These are phyloP conservation scores for Penicillium samsonianum DNA, from an alignment of 495 filamentous ascomycete genomes.

Conservation along the genomic window DNA sequence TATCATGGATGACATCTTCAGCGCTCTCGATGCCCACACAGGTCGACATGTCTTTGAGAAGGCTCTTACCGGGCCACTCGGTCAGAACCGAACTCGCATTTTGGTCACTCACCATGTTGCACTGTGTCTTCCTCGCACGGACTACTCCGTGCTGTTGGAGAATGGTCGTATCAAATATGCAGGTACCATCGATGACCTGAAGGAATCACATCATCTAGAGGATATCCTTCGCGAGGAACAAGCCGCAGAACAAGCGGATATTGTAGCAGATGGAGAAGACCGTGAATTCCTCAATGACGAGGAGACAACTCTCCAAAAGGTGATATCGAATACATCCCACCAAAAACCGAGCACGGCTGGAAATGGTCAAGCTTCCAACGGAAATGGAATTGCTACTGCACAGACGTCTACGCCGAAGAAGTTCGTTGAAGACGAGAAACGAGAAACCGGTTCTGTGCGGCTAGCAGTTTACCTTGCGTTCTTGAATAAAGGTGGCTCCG, in stretches of 20 bases:
- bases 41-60: conserved; percentile 76
- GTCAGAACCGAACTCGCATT: conserved; percentile 70
- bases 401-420: conserved; percentile 53
- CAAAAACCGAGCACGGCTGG: conserved; percentile 39
- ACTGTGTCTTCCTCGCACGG: conserved; percentile 66
- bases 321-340: conserved; percentile 28
- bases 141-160: conserved; percentile 68
- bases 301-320: conserved; percentile 25
- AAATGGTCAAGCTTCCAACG: conserved; percentile 34
- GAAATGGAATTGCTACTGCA: conserved; percentile 20
- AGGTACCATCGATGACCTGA: conserved; percentile 29
- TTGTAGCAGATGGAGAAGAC: conserved; percentile 4
- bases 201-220: conserved; percentile 26
- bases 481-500: conserved; percentile 64
- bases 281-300: conserved; percentile 15
- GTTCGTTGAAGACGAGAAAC: conserved; percentile 73
- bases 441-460: conserved; percentile 66
- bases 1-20: conserved; percentile 84
- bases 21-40: conserved; percentile 66
- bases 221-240: conserved; percentile 29
- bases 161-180: conserved; percentile 53
- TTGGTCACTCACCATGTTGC: conserved; percentile 82
- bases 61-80: conserved; percentile 68
- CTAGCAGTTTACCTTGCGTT: conserved; percentile 64
- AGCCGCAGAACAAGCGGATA: conserved; percentile 11